Evolutionary conservation across 192 early-diverging fungal genomes (phyloP), one percentile per base, ranked within the genome.

Genomic region (Coemansia sp.): DNA sequence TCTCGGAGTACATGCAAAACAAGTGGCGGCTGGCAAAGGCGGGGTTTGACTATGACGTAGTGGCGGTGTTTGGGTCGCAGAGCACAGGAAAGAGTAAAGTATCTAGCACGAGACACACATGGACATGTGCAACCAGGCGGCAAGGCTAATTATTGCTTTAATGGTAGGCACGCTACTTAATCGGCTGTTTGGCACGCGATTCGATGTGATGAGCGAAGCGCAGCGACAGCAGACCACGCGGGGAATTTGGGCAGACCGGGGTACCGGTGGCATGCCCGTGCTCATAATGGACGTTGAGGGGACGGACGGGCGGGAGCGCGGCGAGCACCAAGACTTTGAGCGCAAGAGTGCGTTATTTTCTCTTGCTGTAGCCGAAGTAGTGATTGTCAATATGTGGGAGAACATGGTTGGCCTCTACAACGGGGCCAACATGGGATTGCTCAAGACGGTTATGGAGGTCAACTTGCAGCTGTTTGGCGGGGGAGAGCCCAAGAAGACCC

Each of bases 291-390:
- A 99, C 80, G 97, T 99, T 5, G 97, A 99, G 73, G 97, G 97
- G 63, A 98, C 96, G 0, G 97, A 99, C 69, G 97, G 97, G 37
- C 89, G 96, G 40, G 97, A 98, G 73, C 91, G 96, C 48, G 96
- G 97, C 58, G 97, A 99, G 81, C 92, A 99, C 69, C 95, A 97
- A 84, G 94, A 99, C 69, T 99, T 99, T 84, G 97, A 99, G 84
- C 87, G 97, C 59, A 99, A 98, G 78, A 93, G 90, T 65, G 96
- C 97, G 20, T 82, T 99, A 37, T 99, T 99, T 74, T 96, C 96
- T 11, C 85, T 99, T 68, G 95, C 97, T 0, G 94, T 93, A 9
- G 83, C 90, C 5, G 94, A 98, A 75, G 96, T 98, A 33, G 85
- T 99, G 46, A 89, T 99, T 42, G 87, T 99, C 60, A 99, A 99